Conservation (phyloP, 2,329 filamentous ascomycete species). For the Arthroderma sp. region DNA sequence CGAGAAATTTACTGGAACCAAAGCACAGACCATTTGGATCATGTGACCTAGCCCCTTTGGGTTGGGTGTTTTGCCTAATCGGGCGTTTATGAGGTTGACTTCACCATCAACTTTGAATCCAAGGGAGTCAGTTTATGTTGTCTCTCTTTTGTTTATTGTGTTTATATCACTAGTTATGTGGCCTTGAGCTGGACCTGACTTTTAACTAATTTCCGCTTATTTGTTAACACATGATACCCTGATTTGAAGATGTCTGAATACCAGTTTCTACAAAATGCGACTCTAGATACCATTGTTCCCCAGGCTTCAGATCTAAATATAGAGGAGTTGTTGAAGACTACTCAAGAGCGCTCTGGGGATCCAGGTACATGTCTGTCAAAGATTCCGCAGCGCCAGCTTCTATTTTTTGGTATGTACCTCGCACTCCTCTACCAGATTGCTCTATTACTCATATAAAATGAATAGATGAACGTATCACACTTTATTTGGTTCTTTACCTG, state of each 20-base stretch:
- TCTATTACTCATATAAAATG: neutral
- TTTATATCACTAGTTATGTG: neutral
- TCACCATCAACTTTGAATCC: neutral
- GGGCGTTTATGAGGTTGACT: neutral
- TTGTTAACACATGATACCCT: neutral
- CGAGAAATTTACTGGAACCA: neutral
- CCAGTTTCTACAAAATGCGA: constrained; percentile 32
- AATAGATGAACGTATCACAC: constrained; percentile 44
- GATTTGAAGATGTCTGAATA: constrained; percentile 14
- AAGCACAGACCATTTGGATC: neutral
- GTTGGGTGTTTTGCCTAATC: neutral
- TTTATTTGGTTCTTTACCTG: constrained; percentile 41
- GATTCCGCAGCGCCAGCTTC: constrained; percentile 39
- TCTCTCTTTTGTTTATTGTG: neutral
- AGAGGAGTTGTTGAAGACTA: constrained; percentile 32
- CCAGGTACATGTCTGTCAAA: constrained; percentile 34
- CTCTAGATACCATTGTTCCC: constrained; percentile 36
- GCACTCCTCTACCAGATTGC: neutral
- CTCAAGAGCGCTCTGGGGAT: constrained; percentile 35
- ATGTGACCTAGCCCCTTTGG: neutral
- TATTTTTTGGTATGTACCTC: constrained; percentile 39
- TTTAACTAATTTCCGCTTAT: neutral
- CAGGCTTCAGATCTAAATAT: constrained; percentile 30
- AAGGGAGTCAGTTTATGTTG: neutral
- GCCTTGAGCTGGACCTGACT: too few species aligned